Conservation (phyloP, 805 yeast genomes). For the Debaryomyces castellii region DNA sequence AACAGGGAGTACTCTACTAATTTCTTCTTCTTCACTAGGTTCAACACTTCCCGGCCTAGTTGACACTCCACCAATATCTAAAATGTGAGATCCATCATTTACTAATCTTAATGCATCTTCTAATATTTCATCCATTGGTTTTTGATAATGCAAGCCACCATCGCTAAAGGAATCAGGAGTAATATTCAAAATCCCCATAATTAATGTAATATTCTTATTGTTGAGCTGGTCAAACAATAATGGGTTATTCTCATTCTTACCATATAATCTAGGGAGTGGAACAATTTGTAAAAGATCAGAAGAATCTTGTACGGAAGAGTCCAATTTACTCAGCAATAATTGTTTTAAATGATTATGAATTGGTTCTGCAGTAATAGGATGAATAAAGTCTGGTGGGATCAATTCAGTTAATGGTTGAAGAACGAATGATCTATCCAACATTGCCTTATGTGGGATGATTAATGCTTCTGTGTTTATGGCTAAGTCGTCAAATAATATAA, state of each 20-base stretch:
- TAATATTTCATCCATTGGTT: constrained; percentile 41
- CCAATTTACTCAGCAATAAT: constrained; percentile 32
- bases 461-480: constrained; percentile 58
- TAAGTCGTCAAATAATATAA: constrained; percentile 65
- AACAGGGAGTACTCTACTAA: constrained; percentile 67
- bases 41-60: constrained; percentile 82
- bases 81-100: constrained; percentile 62
- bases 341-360: constrained; percentile 64
- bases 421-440: constrained; percentile 90
- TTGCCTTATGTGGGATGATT: constrained; percentile 80
- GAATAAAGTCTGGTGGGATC: constrained; percentile 60
- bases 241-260: constrained; percentile 8
- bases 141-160: constrained; percentile 54
- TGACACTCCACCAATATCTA: constrained; percentile 94
- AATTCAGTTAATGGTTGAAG: constrained; percentile 85
- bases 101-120: constrained; percentile 50
- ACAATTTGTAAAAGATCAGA: constrained; percentile 48
- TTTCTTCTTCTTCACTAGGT: constrained; percentile 64
- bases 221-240: constrained; percentile 46
- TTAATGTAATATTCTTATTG: constrained; percentile 49
- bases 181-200: constrained; percentile 87
- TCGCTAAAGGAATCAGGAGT: constrained; percentile 97
- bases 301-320: constrained; percentile 50
- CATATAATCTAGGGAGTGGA: constrained; percentile 40
- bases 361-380: constrained; percentile 88